phyloP scores from a whole-genome alignment of 176 grass and related monocot genomes.

The Musa itinerans region DNA sequence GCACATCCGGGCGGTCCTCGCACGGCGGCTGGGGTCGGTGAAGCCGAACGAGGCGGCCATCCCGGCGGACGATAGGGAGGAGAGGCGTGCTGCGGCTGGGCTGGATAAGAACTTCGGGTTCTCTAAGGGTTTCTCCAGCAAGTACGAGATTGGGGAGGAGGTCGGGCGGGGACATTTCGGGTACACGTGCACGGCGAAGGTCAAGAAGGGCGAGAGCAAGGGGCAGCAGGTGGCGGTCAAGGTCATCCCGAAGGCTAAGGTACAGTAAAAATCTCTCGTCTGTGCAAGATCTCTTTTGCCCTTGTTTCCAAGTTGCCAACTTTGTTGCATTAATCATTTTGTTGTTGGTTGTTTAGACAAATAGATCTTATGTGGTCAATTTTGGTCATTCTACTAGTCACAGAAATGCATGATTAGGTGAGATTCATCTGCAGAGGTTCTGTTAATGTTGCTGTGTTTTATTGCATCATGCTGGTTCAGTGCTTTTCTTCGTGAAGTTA shows the following conservation, averaged over 20 bases:
- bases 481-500: not conserved
- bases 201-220: constrained; percentile 18
- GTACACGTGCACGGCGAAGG: constrained; percentile 13
- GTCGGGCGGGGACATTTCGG: constrained; percentile 23
- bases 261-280: constrained; percentile 9
- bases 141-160: constrained; percentile 25
- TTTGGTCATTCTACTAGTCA: not conserved
- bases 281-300: not conserved
- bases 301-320: not conserved
- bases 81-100: constrained; percentile 1
- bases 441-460: not conserved
- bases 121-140: constrained; percentile 12
- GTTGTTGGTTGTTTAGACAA: not conserved
- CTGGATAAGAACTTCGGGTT: constrained; percentile 29
- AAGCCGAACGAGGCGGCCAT: constrained; percentile 24
- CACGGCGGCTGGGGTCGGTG: constrained; percentile 10
- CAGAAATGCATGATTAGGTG: not conserved
- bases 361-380: not conserved
- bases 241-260: constrained; percentile 80
- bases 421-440: not conserved
- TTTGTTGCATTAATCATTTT: not conserved
- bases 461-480: not conserved
- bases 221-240: constrained; percentile 33
- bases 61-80: constrained; percentile 4
- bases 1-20: constrained; percentile 15